Evolutionary conservation across 2,329 filamentous ascomycete genomes (phyloP).

Genomic region (Paracorniculantispora psalliotae): DNA sequence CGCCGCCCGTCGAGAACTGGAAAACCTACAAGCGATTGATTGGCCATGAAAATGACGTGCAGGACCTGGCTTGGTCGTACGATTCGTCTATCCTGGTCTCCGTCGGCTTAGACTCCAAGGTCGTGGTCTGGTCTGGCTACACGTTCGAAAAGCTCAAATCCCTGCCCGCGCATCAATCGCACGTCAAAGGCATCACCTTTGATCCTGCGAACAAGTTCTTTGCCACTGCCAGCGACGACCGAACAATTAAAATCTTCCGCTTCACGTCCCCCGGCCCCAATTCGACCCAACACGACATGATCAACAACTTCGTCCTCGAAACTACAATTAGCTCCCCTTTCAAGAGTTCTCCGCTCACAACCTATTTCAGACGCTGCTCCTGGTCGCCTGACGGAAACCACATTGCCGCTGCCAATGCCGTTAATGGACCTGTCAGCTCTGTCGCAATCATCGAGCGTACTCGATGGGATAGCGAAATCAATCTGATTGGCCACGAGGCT

Average conservation of each 20-base stretch:
- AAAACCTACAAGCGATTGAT: conserved; percentile 89
- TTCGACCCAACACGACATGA: conserved; percentile 88
- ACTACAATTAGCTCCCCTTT: conserved; percentile 88
- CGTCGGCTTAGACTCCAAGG: conserved; percentile 93
- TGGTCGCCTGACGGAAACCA: conserved; percentile 98
- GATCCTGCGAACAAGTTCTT: conserved; percentile 99
- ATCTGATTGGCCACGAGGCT: conserved; percentile 93
- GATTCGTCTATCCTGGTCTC: conserved; percentile 95
- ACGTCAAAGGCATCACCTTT: conserved; percentile 98
- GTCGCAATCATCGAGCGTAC: conserved; percentile 93
- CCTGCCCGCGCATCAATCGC: conserved; percentile 86
- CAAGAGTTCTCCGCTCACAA: conserved; percentile 85
- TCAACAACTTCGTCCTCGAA: conserved; percentile 94
- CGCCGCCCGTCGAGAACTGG: conserved; percentile 95
- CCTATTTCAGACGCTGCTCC: conserved; percentile 92
- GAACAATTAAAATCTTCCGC: conserved; percentile 92
- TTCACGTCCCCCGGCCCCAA: conserved; percentile 90
- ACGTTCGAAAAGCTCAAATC: conserved; percentile 98
- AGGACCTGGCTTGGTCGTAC: conserved; percentile 94
- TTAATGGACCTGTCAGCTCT: conserved; percentile 94
- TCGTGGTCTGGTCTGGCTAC: conserved; percentile 96
- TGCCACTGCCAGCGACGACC: conserved; percentile 93
- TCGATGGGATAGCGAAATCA: conserved; percentile 94
- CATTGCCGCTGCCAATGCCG: conserved; percentile 93
- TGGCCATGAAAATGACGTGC: conserved; percentile 97